Conservation (phyloP, 805 yeast genomes). For the Teunomyces panamensis region DNA sequence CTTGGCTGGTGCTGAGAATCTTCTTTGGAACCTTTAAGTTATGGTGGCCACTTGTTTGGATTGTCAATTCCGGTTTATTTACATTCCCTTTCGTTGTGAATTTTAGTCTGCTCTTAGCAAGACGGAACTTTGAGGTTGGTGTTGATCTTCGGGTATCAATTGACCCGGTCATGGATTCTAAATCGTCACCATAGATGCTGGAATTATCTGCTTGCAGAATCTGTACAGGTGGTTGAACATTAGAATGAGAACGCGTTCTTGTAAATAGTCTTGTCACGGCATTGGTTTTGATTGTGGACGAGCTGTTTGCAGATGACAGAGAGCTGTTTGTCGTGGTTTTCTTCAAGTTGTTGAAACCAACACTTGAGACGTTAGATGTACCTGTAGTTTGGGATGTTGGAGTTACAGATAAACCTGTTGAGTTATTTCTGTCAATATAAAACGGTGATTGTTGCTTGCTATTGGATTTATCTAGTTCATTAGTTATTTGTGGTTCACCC, state of each 20-base stretch:
- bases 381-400: slow-evolving; percentile 4
- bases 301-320: slow-evolving; percentile 17
- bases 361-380: slow-evolving; percentile 12
- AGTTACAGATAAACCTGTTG: slow-evolving; percentile 7
- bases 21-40: slow-evolving; percentile 23
- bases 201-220: slow-evolving; percentile 6
- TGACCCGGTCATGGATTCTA: background rate
- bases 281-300: slow-evolving; percentile 23
- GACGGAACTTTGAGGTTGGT: slow-evolving; percentile 8
- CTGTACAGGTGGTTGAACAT: slow-evolving; percentile 9
- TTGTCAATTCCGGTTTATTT: slow-evolving; percentile 26
- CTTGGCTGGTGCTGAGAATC: slow-evolving; percentile 18
- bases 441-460: slow-evolving; percentile 5
- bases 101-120: slow-evolving; percentile 8
- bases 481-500: background rate
- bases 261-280: slow-evolving; percentile 31
- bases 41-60: slow-evolving; percentile 28
- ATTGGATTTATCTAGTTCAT: background rate
- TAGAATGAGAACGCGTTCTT: slow-evolving; percentile 22
- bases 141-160: slow-evolving; percentile 1
- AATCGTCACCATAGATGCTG: slow-evolving; percentile 10
- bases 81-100: slow-evolving; percentile 9
- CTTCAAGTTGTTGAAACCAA: slow-evolving; percentile 29
- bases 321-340: slow-evolving; percentile 29
- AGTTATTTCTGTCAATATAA: slow-evolving; percentile 10